A percentile compares a stretch with the other conserved stretches of the same genome.
phyloP scores from a whole-genome alignment of 2,329 filamentous ascomycete genomes.

The Arthrobotrys pseudoclavata region DNA sequence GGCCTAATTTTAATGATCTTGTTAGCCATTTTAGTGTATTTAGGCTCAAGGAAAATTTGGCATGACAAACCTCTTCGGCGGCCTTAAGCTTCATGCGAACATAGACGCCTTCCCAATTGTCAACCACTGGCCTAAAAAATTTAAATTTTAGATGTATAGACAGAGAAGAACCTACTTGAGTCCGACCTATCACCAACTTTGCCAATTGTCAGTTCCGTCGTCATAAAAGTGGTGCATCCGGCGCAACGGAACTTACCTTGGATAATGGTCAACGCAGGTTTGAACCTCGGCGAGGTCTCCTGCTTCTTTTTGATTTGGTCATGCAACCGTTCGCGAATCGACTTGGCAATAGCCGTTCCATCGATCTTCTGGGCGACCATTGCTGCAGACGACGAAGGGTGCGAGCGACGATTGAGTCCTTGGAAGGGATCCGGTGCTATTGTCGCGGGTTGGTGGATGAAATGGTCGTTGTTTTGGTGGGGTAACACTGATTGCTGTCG shows the following conservation, averaged over 20 bases:
- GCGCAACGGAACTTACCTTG: constrained; percentile 75
- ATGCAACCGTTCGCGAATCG: constrained; percentile 85
- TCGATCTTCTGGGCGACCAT: constrained; percentile 95
- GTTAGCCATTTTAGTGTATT: constrained; percentile 24
- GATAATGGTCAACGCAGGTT: constrained; percentile 91
- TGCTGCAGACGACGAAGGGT: constrained; percentile 71
- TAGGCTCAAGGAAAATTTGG: constrained; percentile 33
- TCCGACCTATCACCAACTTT: constrained; percentile 92
- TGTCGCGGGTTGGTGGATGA: constrained; percentile 55
- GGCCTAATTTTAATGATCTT: constrained; percentile 72
- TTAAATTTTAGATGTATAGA: constrained; percentile 9
- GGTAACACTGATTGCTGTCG: constrained; percentile 57
- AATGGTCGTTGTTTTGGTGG: constrained; percentile 58
- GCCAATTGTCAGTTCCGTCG: constrained; percentile 46
- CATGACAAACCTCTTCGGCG: constrained; percentile 79
- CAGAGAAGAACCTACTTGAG: constrained; percentile 75
- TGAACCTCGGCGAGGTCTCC: constrained; percentile 85
- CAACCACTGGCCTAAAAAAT: constrained; percentile 4
- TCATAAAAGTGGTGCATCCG: constrained; percentile 15
- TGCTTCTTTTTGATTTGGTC: constrained; percentile 85
- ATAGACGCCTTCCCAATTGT: constrained; percentile 79
- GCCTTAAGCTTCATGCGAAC: constrained; percentile 99
- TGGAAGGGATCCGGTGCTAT: constrained; percentile 37
- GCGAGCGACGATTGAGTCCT: constrained; percentile 64
- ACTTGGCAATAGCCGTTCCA: constrained; percentile 93